Evolutionary conservation across 73 alveolate species (phyloP), one percentile per base, ranked within the genome.

Genomic region (Paramecium pentaurelia): DNA sequence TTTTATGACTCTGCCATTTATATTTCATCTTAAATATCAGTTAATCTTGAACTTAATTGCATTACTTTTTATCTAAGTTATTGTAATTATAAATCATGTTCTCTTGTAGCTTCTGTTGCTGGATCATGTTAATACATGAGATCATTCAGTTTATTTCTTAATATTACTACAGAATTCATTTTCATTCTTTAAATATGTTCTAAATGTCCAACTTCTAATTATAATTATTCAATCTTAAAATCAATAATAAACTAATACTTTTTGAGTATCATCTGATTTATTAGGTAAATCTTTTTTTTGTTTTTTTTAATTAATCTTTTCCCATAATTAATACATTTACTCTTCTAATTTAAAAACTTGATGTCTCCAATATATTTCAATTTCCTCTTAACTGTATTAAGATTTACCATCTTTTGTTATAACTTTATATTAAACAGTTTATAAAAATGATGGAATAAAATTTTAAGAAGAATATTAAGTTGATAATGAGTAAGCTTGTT

Each of bases 91-190:
- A 12, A 64, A n/a, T 64, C 84, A 11, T 64, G 2, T 34, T 64
- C 84, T 64, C 84, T 1, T 6, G 84, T 64, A 32, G 84, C 84
- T 64, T 64, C 84, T 14, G 84, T 64, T 1, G 84, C 84, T 64
- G 84, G 84, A 64, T 64, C 84, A 34, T 32, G 47, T 28, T 64
- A 14, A 32, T 64, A 64, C 84, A 64, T 64, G 0, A 64, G 42
- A 34, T 64, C 84, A 64, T 64, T 64, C 1, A 64, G 30, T 64
- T 64, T 64, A 64, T 64, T 64, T 64, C 84, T 64, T 4, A 64
- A 9, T 1, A 32, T 32, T 28, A 64, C 84, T 64, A 64, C 11
- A 14, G 84, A 64, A 64, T 64, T 64, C 42, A 34, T 32, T 64
- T 64, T 64, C 84, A 64, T 32, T 64, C 84, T 27, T 32, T 32